Evolutionary conservation across 768 basidiomycete species (phyloP).

Genomic region (Trametes coccinea): DNA sequence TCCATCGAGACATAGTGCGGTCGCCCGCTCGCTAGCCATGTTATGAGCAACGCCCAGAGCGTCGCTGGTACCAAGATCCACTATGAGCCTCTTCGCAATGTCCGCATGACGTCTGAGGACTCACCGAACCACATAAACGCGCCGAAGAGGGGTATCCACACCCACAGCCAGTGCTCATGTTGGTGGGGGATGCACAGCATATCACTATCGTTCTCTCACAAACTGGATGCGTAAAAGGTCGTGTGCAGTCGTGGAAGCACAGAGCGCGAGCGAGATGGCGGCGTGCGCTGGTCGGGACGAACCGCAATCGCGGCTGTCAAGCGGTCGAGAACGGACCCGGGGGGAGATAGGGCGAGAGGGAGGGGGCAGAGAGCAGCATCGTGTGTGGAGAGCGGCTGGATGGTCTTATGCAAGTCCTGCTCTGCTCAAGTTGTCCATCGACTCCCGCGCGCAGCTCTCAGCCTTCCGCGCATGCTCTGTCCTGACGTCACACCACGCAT

Average conservation of each 20-base stretch:
- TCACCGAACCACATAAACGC: slow-evolving; percentile 67
- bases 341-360: not conserved
- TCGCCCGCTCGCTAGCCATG: slow-evolving; percentile 67
- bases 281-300: not conserved
- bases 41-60: slow-evolving; percentile 68
- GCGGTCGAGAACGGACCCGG: not conserved
- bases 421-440: not conserved
- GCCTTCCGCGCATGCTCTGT: not conserved
- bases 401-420: slow-evolving; percentile 3
- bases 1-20: slow-evolving; percentile 59
- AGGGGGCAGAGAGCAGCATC: slow-evolving; percentile 3
- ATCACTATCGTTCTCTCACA: not conserved
- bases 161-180: slow-evolving; percentile 58
- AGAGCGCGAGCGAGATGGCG: not conserved
- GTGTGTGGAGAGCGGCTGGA: slow-evolving; percentile 5
- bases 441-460: not conserved
- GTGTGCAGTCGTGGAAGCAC: not conserved
- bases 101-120: slow-evolving; percentile 22
- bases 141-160: slow-evolving; percentile 61
- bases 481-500: slow-evolving; percentile 10
- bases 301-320: slow-evolving; percentile 13
- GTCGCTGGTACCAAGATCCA: slow-evolving; percentile 40
- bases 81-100: not conserved
- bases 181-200: slow-evolving; percentile 11
- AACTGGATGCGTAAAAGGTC: not conserved